Conservation (phyloP, 2,329 filamentous ascomycete genomes). For the Pseudocercospora cruenta region DNA sequence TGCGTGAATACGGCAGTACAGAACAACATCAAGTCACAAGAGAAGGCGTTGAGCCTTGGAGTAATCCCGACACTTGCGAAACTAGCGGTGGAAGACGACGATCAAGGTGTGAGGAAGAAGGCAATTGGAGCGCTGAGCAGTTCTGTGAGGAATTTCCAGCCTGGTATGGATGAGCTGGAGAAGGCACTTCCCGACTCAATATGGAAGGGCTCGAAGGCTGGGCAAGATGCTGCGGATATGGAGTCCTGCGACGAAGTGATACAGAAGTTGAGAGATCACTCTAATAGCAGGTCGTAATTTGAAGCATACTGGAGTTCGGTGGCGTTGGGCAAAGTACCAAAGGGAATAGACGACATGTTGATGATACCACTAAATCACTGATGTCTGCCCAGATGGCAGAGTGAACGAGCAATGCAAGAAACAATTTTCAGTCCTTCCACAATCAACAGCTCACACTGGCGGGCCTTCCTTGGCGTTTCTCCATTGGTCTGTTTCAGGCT, state of each 20-base stretch:
- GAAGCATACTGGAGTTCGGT: not conserved
- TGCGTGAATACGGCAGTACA: conserved; percentile 93
- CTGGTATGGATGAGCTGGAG: conserved; percentile 66
- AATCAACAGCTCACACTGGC: not conserved
- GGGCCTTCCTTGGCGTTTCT: not conserved
- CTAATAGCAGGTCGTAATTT: conserved; percentile 19
- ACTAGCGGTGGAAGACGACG: conserved; percentile 64
- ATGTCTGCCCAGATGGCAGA: not conserved
- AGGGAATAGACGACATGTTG: not conserved
- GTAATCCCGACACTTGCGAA: conserved; percentile 72
- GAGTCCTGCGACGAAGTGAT: conserved; percentile 68
- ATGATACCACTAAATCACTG: conserved; percentile 2
- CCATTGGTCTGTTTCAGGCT: not conserved
- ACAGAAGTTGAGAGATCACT: conserved; percentile 36
- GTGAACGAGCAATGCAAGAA: not conserved
- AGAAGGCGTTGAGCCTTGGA: conserved; percentile 65
- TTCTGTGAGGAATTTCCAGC: conserved; percentile 85
- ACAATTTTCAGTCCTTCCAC: not conserved
- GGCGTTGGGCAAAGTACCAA: not conserved
- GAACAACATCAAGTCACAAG: conserved; percentile 88
- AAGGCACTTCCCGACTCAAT: conserved; percentile 68
- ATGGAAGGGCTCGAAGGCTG: conserved; percentile 54
- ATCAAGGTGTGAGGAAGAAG: conserved; percentile 74
- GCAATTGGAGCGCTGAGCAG: conserved; percentile 87
- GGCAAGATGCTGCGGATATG: conserved; percentile 85